Evolutionary conservation across 257 asterid genomes (phyloP), one percentile per base, ranked within the genome.

Genomic region (Nicotiana noctiflora): DNA sequence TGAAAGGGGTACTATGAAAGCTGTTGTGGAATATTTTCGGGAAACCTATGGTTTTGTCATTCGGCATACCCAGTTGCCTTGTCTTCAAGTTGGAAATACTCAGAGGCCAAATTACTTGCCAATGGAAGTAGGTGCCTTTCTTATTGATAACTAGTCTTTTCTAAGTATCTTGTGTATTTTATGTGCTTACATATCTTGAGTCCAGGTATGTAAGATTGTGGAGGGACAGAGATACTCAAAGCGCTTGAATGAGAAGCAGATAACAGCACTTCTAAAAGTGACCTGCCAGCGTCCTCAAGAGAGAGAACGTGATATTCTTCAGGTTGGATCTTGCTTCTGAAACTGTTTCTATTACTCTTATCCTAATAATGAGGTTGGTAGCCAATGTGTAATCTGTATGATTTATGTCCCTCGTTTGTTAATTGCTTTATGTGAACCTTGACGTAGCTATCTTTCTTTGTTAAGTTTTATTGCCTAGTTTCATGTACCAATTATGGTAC

Each of bases 231-330:
- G 99, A 60, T 96, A 96, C 66, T 92, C 99, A 0, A 96, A 94
- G 88, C 90, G 98, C 85, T 87, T 96, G 79, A 96, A 96, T 84
- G 99, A 96, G 88, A 90, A 89, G 25, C 99, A 96, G 88, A 94
- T 94, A 60, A 94, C 99, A 77, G 97, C 93, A 3, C 90, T 96
- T 25, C 93, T 96, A 29, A 94, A 88, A 74, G 99, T 96, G 79
- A 96, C 99, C 2, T 96, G 99, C 90, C 99, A 94, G 88, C 97
- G 99, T 23, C 98, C 99, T 4, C 88, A 85, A 1, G 98, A 94
- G 61, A 88, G 98, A 76, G 99, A 96, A 61, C 15, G 8, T 0
- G 97, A 93, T 82, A 94, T 96, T 70, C 93, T 91, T 79, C 90
- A 87, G 96, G 99, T 96, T 56, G 46, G 31, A 77, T 63, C 61